These are phyloP conservation scores for Pythium guiyangense DNA, from an alignment of 352 stramenopile species.

Conservation along the genomic window DNA sequence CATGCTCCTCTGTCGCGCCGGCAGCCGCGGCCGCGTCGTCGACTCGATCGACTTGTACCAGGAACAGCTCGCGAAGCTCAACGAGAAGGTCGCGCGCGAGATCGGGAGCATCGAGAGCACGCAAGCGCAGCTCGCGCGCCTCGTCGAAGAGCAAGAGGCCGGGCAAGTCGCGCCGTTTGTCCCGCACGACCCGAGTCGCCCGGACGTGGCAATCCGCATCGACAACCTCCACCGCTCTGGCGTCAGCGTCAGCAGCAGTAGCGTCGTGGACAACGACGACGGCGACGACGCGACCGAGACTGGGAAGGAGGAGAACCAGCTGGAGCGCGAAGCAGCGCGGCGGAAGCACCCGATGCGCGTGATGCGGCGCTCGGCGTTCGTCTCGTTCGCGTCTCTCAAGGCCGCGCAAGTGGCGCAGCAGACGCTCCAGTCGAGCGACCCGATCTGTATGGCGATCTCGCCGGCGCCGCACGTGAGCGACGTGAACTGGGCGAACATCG, in stretches of 20 bases:
- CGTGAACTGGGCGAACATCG: constrained; percentile 79
- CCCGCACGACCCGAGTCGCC: neutral
- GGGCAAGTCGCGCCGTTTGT: constrained; percentile 13
- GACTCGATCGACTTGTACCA: constrained; percentile 68
- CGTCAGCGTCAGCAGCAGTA: constrained; percentile 7
- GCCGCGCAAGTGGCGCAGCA: constrained; percentile 71
- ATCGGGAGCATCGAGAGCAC: constrained; percentile 58
- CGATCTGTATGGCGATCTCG: constrained; percentile 42
- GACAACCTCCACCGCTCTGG: neutral
- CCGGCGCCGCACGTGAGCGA: constrained; percentile 57
- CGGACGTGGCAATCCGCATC: constrained; percentile 7
- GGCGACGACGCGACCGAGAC: constrained; percentile 12
- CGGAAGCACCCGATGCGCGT: constrained; percentile 50
- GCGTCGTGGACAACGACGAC: constrained; percentile 25
- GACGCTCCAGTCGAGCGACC: constrained; percentile 53
- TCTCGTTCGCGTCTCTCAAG: constrained; percentile 74
- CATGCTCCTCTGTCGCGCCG: constrained; percentile 34
- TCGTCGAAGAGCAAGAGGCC: constrained; percentile 29
- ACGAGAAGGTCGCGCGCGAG: constrained; percentile 52
- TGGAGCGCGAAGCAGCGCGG: constrained; percentile 38
- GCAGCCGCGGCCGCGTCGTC: constrained; percentile 28
- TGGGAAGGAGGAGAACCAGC: constrained; percentile 41
- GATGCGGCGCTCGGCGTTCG: constrained; percentile 66
- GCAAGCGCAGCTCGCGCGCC: constrained; percentile 39
- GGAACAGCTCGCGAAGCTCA: constrained; percentile 45